Conservation (phyloP, 2,329 filamentous ascomycete species). For the Curvularia sp. region DNA sequence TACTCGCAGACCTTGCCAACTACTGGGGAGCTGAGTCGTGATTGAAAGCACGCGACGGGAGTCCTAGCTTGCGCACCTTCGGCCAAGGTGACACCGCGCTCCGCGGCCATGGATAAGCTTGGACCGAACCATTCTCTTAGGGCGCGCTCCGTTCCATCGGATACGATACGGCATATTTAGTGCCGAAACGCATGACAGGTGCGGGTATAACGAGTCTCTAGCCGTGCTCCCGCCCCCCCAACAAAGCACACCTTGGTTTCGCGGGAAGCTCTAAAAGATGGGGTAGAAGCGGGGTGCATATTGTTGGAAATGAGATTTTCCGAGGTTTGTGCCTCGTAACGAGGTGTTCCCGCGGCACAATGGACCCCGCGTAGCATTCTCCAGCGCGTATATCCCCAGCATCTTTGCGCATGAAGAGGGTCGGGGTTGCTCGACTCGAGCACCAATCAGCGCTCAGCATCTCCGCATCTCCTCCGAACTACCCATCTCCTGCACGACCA, state of each 20-base stretch:
- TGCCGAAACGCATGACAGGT: neutral
- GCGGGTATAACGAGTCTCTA: neutral
- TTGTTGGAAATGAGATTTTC: neutral
- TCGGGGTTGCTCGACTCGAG: constrained; percentile 15
- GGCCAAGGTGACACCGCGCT: neutral
- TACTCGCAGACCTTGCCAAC: constrained; percentile 38
- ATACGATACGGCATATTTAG: neutral
- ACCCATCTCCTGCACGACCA: neutral
- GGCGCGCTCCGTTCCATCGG: neutral
- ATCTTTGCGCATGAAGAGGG: neutral
- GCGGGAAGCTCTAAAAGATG: constrained; percentile 8
- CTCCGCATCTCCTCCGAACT: constrained; percentile 9
- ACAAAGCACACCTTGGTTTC: neutral
- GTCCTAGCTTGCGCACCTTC: neutral
- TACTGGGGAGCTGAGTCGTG: constrained; percentile 38
- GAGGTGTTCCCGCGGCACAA: constrained; percentile 17
- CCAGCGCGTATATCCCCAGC: neutral
- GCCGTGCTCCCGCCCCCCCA: neutral
- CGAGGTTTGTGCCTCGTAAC: constrained; percentile 28
- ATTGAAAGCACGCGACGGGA: constrained; percentile 1
- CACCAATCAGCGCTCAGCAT: constrained; percentile 13
- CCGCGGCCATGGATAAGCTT: neutral
- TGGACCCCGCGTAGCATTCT: neutral
- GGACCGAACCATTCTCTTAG: neutral
- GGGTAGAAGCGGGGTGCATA: constrained; percentile 23